A percentile compares a stretch with the other conserved stretches of the same genome.
Evolutionary conservation across 805 yeast genomes (phyloP).

Genomic region (Schwanniomyces sp.): DNA sequence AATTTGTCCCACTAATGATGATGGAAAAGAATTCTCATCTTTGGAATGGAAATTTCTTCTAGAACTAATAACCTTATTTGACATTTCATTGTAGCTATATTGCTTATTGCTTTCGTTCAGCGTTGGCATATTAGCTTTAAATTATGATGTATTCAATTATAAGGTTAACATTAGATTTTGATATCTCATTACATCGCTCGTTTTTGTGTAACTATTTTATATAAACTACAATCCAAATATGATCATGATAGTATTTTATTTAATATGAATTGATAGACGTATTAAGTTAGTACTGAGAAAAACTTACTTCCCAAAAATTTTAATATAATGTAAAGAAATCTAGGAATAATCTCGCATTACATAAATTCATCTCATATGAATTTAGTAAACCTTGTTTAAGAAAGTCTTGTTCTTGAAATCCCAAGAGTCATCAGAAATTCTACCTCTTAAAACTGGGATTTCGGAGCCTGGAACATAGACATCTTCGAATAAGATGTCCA

Average conservation of each 20-base stretch:
- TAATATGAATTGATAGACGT: constrained; percentile 1
- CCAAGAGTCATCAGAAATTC: constrained; percentile 96
- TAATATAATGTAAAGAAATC: constrained; percentile 1
- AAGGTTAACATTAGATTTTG: not conserved
- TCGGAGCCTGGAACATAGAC: constrained; percentile 95
- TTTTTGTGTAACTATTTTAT: not conserved
- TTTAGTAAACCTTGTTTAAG: constrained; percentile 46
- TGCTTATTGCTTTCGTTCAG: constrained; percentile 10
- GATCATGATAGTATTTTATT: not conserved
- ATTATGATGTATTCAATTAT: not conserved
- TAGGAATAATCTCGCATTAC: not conserved
- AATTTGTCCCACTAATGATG: constrained; percentile 70
- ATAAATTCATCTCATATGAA: not conserved
- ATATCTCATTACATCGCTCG: not conserved
- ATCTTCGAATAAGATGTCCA: constrained; percentile 93
- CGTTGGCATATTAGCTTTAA: constrained; percentile 3
- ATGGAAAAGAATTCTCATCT: constrained; percentile 62
- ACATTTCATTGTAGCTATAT: constrained; percentile 71
- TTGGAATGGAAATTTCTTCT: constrained; percentile 32
- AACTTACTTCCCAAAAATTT: not conserved
- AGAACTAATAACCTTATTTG: constrained; percentile 64
- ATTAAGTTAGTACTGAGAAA: not conserved
- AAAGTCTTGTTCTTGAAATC: constrained; percentile 56
- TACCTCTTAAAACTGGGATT: constrained; percentile 90
- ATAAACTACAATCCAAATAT: not conserved